Evolutionary conservation across 2,329 filamentous ascomycete species (phyloP), one percentile per base, ranked within the genome.

Genomic region (Passalora sequoiae): DNA sequence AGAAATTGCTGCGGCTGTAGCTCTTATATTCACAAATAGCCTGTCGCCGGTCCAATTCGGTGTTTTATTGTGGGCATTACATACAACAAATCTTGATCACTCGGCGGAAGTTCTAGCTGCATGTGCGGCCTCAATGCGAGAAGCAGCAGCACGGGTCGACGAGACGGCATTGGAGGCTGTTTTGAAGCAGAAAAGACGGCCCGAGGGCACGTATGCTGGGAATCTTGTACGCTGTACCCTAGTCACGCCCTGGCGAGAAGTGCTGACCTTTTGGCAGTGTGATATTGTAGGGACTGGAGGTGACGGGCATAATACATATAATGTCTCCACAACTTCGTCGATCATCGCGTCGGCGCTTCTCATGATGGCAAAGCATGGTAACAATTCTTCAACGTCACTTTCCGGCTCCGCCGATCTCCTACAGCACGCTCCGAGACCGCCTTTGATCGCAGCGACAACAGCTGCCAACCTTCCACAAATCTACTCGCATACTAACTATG

Each of bases 221-320:
- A 91, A 91, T 4, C 69, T 98, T 63, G 88, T 94, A 73, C 69
- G 83, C 57, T 45, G 27, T n/a, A n/a, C n/a, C n/a, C n/a, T n/a
- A n/a, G n/a, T n/a, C n/a, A n/a, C n/a, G n/a, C n/a, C n/a, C n/a
- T n/a, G n/a, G n/a, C n/a, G n/a, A n/a, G n/a, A n/a, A n/a, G 24
- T 7, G 42, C 50, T 51, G 27, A 55, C 8, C 48, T 24, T 12
- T 12, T 20, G 17, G 3, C 51, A 81, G 77, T 82, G 89, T 64
- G 92, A 98, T 66, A 97, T 98, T 64, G 92, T 98, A 46, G 92
- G 92, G 56, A 98, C 92, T 6, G 92, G 92, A 54, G 92, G 92
- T 61, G 92, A 98, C 70, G 84, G 85, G 15, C 89, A 97, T 74
- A 88, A 94, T 66, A 98, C 92, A 24, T 98, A 95, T 80, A 98